phyloP scores from a whole-genome alignment of 345 rosid species.

The Salix dunnii region DNA sequence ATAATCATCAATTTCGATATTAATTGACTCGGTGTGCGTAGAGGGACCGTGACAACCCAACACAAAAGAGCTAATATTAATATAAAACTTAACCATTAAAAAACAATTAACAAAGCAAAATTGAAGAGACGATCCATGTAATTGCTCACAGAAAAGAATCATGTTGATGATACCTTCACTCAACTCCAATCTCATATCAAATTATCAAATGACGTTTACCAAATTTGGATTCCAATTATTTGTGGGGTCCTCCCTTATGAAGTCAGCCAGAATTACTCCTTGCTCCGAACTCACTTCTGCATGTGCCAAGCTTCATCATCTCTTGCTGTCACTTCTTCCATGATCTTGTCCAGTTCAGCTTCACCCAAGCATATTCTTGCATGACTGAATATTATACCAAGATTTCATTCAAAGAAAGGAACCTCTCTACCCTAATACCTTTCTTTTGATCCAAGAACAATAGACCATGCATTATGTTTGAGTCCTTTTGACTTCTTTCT shows the following conservation, averaged over 20 bases:
- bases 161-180: background rate
- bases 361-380: background rate
- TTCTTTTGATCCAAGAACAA: background rate
- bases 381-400: background rate
- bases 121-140: background rate
- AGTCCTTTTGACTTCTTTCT: background rate
- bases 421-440: background rate
- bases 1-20: too few relatives aligned
- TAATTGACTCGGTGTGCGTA: background rate
- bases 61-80: too few relatives aligned
- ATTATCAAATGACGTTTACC: too few relatives aligned
- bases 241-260: slow-evolving; percentile 1
- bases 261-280: background rate
- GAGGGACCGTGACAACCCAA: background rate
- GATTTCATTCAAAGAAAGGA: background rate
- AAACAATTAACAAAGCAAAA: background rate
- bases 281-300: background rate
- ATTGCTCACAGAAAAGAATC: background rate
- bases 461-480: slow-evolving; percentile 5
- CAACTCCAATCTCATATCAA: background rate
- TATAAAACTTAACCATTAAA: background rate
- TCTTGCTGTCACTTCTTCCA: slow-evolving; percentile 20
- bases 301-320: slow-evolving; percentile 38
- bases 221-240: background rate
- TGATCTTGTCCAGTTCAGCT: slow-evolving; percentile 11